These are phyloP conservation scores for Cryptosporidium canis DNA, from an alignment of 169 alveolate genomes.

Conservation along the genomic window DNA sequence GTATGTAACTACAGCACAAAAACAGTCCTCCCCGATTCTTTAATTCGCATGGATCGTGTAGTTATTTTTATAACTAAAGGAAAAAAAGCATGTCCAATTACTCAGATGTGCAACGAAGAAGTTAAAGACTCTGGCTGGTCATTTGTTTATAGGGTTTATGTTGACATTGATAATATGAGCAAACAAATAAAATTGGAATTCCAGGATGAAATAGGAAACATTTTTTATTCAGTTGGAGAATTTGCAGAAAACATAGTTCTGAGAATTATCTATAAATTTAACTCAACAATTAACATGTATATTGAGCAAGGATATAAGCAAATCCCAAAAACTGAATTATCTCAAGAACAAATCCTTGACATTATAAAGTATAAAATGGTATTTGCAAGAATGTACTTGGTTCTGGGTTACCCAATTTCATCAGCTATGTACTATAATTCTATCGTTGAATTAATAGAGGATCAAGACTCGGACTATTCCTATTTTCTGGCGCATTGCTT, in stretches of 20 bases:
- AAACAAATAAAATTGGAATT: neutral
- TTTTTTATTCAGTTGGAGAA: neutral
- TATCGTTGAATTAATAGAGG: neutral
- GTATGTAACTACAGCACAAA: neutral
- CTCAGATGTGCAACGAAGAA: neutral
- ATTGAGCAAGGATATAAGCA: neutral
- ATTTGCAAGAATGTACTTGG: constrained; percentile 20
- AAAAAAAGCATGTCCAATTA: neutral
- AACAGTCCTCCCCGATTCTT: neutral
- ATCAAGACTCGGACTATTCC: neutral
- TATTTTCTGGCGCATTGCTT: constrained; percentile 10
- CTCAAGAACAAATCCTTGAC: neutral
- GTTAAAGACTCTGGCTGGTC: neutral
- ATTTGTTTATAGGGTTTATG: neutral
- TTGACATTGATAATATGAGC: neutral
- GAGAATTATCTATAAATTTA: neutral
- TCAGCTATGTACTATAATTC: constrained; percentile 40
- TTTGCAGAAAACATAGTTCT: constrained; percentile 11
- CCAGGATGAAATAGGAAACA: neutral
- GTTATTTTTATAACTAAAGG: neutral
- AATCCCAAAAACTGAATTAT: neutral
- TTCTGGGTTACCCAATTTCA: constrained; percentile 24
- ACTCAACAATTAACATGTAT: neutral
- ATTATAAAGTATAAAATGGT: neutral
- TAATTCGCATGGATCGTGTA: neutral